phyloP scores from a whole-genome alignment of 495 filamentous ascomycete genomes.

The Rhypophila decipiens region DNA sequence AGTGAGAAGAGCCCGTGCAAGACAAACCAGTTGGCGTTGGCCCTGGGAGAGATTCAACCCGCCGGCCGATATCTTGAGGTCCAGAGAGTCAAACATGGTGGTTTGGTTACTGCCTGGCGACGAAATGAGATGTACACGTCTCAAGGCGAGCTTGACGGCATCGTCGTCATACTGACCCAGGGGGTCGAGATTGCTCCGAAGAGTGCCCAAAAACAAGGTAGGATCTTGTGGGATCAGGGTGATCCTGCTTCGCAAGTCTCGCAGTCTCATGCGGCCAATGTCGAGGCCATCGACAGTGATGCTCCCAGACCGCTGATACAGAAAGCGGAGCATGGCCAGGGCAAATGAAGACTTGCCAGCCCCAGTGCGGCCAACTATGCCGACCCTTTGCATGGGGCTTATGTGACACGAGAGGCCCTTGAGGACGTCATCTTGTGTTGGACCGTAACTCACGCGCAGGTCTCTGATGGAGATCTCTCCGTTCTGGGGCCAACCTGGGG shows the following conservation, averaged over 20 bases:
- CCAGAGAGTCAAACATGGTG: too few species aligned
- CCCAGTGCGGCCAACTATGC: constrained; percentile 48
- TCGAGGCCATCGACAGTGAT: constrained; percentile 47
- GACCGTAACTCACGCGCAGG: constrained; percentile 35
- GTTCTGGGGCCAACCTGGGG: constrained; percentile 39
- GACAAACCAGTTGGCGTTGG: constrained; percentile 62
- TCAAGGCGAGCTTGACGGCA: too few species aligned
- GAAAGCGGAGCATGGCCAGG: constrained; percentile 44
- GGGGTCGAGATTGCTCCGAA: too few species aligned
- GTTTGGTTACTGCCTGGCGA: neutral
- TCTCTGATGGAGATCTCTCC: constrained; percentile 35
- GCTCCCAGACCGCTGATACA: constrained; percentile 35
- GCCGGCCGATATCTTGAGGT: too few species aligned
- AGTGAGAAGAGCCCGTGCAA: constrained; percentile 64
- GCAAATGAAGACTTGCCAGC: constrained; percentile 39
- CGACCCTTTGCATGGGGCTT: constrained; percentile 34
- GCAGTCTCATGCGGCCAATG: constrained; percentile 39
- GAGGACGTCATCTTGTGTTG: too few species aligned
- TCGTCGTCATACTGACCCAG: too few species aligned
- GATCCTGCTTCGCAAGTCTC: constrained; percentile 41
- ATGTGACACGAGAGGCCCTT: constrained; percentile 37
- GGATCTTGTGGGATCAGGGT: constrained; percentile 52
- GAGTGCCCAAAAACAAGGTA: constrained; percentile 45
- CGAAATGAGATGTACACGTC: too few species aligned
- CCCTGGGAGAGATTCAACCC: constrained; percentile 50